Evolutionary conservation across 352 stramenopile species (phyloP), one percentile per base, ranked within the genome.

Genomic region (Phytophthora cajani): DNA sequence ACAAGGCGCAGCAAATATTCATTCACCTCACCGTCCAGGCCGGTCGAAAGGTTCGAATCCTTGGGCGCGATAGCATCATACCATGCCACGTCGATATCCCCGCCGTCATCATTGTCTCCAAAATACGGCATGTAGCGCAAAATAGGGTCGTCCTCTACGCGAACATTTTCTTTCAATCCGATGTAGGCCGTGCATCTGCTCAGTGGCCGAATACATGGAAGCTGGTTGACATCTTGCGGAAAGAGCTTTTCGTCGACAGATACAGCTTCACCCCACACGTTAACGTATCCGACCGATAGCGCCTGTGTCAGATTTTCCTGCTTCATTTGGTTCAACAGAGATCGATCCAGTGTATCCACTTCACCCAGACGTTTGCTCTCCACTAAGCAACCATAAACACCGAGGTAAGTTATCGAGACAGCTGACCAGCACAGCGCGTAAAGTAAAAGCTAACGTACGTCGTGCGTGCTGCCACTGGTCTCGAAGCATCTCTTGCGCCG

Each of bases 91-190:
- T 93, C 85, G 33, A 95, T 95, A 51, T 84, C 82, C 55, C 82
- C 88, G 19, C 89, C 89, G 30, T 84, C 79, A 50, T 98, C 92
- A 54, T 98, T 81, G 70, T 98, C 94, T 19, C 91, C 93, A 73
- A 98, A 98, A 74, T 97, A 98, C 8, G 93, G 94, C 23, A 97
- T 81, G 65, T 95, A 92, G 1, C 88, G 82, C 53, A 98, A 67
- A 59, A 95, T 90, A n/a, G 84, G 79, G 63, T 98, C 89, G 65
- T 98, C 94, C 55, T 97, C 89, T 7, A 92, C 83, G 9, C 78
- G 80, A 65, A 93, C 78, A 65, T 91, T 95, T 7, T 72, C 67
- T 54, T 87, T 92, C 33, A 97, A 54, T 10, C 85, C 85, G 1
- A 89, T 77, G 42, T 79, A 92, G 7, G 85, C 75, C 10, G 87